Conservation (phyloP, 768 basidiomycete genomes). For the Pleurotus citrinopileatus region DNA sequence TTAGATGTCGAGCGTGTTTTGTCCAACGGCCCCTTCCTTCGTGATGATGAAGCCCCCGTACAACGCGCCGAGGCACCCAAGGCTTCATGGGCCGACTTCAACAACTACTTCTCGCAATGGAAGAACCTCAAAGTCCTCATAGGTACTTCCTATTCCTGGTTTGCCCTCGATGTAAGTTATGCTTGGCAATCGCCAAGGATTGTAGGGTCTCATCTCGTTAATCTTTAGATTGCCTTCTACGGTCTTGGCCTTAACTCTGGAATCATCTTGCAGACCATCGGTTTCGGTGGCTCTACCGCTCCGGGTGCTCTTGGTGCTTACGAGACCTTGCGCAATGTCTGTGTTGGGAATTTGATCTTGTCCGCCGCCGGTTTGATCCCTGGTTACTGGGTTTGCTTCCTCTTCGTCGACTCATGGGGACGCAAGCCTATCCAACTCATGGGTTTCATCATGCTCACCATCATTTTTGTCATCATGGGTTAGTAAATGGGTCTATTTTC, state of each 20-base stretch:
- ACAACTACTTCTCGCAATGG: conserved; percentile 65
- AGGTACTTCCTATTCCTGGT: conserved; percentile 83
- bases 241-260: conserved; percentile 84
- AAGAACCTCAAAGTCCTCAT: conserved; percentile 77
- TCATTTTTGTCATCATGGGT: conserved; percentile 72
- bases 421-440: conserved; percentile 81
- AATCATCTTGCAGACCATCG: conserved; percentile 72
- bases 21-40: conserved; percentile 39
- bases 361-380: conserved; percentile 79
- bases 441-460: conserved; percentile 68
- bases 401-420: conserved; percentile 76
- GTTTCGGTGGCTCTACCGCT: conserved; percentile 52
- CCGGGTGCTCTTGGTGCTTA: conserved; percentile 43
- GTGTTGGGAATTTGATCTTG: conserved; percentile 74
- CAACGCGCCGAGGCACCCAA: conserved; percentile 68
- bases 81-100: conserved; percentile 69
- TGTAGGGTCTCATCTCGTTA: background rate
- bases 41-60: conserved; percentile 54
- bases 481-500: conserved; percentile 18
- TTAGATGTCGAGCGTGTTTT: conserved; percentile 73
- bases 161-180: conserved; percentile 71
- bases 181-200: background rate
- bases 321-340: conserved; percentile 58
- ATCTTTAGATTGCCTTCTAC: conserved; percentile 75
- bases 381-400: conserved; percentile 66